Conservation (phyloP, 2,329 filamentous ascomycete species). For the Exserohilum turcica region DNA sequence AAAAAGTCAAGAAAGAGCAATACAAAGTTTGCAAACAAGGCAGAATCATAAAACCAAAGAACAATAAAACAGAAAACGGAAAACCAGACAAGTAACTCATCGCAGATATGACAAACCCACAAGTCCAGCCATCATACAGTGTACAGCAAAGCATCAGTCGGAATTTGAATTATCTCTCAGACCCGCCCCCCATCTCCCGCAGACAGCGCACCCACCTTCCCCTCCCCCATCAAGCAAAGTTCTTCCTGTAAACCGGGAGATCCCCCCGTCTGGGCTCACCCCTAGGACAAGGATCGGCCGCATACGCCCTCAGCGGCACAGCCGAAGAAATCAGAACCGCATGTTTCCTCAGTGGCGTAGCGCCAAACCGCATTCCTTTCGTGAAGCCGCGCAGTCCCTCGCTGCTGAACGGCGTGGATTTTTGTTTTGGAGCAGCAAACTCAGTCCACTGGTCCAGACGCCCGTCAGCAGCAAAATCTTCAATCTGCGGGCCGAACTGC, state of each 20-base stretch:
- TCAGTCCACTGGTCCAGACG: neutral
- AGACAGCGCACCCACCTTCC: neutral
- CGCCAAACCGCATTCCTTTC: neutral
- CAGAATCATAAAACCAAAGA: too few species aligned
- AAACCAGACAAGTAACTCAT: too few species aligned
- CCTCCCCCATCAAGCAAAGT: neutral
- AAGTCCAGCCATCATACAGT: too few species aligned
- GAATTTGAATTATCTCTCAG: too few species aligned
- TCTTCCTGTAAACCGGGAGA: constrained; percentile 1
- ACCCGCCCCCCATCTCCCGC: too few species aligned
- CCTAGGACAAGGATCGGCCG: neutral
- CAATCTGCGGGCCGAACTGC: neutral
- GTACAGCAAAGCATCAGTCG: too few species aligned
- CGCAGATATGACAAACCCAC: too few species aligned
- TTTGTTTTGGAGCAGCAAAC: neutral
- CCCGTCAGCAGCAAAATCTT: constrained; percentile 5
- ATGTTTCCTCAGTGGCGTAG: neutral
- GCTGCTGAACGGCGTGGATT: neutral
- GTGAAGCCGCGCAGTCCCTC: neutral
- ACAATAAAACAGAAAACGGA: too few species aligned
- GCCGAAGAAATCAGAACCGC: neutral
- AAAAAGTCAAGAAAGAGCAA: too few species aligned
- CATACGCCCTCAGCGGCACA: neutral
- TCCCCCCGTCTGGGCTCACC: neutral
- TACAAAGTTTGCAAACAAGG: too few species aligned